Conservation (phyloP, 257 asterid genomes). For the Solanum chiquidenum region DNA sequence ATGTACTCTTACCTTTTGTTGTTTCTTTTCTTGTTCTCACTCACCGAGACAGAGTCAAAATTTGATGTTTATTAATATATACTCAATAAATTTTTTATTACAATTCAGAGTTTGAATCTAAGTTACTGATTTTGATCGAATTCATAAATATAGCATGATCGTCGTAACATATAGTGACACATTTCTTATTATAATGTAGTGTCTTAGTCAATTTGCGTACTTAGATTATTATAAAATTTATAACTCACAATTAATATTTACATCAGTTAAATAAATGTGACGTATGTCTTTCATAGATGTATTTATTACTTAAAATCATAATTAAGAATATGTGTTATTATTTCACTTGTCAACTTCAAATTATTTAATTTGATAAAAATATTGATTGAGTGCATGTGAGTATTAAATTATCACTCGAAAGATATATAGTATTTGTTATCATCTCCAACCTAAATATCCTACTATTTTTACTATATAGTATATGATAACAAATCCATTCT, state of each 20-base stretch:
- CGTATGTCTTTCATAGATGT: not conserved
- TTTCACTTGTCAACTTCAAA: not conserved
- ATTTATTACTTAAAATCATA: not conserved
- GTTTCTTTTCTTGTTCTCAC: not conserved
- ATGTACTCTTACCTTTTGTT: not conserved
- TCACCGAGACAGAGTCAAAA: accelerated
- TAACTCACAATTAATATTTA: not conserved
- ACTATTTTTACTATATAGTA: no score
- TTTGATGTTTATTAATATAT: no score
- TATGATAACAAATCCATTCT: not conserved
- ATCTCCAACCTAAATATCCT: no score
- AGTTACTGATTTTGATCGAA: accelerated
- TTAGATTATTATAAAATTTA: not conserved
- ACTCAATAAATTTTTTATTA: no score
- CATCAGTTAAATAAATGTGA: not conserved
- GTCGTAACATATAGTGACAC: not conserved
- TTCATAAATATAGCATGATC: no score
- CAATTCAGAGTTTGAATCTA: not conserved
- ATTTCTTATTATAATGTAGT: accelerated
- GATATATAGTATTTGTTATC: no score
- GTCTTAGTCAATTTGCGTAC: not conserved
- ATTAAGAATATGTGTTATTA: not conserved
- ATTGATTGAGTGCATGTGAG: not conserved
- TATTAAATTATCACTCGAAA: not conserved
- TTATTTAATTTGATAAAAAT: not conserved